phyloP scores from a whole-genome alignment of 169 alveolate genomes.

The Plasmodium billcollinsi region DNA sequence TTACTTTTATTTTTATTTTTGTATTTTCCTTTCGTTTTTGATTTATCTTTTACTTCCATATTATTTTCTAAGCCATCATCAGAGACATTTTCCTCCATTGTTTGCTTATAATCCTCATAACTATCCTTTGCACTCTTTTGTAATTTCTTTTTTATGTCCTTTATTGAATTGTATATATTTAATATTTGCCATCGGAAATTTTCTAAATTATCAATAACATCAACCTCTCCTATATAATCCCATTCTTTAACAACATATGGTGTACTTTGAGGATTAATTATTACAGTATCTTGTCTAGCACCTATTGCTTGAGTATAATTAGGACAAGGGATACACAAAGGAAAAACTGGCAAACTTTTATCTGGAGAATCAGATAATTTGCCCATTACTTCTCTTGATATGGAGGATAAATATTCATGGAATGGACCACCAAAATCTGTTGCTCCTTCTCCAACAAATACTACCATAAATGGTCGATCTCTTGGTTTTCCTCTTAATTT shows the following conservation, averaged over 20 bases:
- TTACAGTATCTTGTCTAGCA: slow-evolving; percentile 91
- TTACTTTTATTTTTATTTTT: neutral
- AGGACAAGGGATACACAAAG: slow-evolving; percentile 88
- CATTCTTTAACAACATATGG: slow-evolving; percentile 48
- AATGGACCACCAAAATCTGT: slow-evolving; percentile 95
- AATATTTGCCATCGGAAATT: slow-evolving; percentile 66
- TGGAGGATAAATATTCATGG: slow-evolving; percentile 91
- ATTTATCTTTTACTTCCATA: neutral
- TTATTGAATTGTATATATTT: slow-evolving; percentile 56
- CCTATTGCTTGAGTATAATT: slow-evolving; percentile 91
- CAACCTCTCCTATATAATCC: slow-evolving; percentile 74
- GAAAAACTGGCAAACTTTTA: slow-evolving; percentile 74
- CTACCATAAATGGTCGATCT: slow-evolving; percentile 94
- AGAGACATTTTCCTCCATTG: slow-evolving; percentile 38
- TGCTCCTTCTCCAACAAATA: slow-evolving; percentile 93
- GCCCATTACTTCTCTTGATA: slow-evolving; percentile 92
- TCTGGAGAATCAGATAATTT: slow-evolving; percentile 79
- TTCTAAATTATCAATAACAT: slow-evolving; percentile 68
- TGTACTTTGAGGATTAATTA: slow-evolving; percentile 78
- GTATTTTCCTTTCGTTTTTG: neutral
- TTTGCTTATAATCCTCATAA: too few species aligned
- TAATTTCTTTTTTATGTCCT: slow-evolving; percentile 27
- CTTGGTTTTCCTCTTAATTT: slow-evolving; percentile 83
- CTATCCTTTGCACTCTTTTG: slow-evolving; percentile 21
- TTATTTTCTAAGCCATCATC: slow-evolving; percentile 19